These are phyloP conservation scores for Solanum ossicruentum DNA, from an alignment of 257 asterid species.

Conservation along the genomic window DNA sequence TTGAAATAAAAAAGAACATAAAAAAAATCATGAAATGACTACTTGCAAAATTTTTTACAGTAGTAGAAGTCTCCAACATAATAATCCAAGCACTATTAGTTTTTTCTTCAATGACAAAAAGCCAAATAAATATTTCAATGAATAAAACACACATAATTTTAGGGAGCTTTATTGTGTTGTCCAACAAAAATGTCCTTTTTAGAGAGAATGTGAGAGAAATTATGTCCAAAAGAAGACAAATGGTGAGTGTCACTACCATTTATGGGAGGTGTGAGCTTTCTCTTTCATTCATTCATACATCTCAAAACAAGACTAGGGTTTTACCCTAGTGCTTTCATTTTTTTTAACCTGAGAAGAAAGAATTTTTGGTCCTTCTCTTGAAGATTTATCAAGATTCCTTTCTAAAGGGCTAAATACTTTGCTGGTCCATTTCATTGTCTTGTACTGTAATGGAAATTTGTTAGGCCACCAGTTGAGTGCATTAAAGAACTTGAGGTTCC, in stretches of 20 bases:
- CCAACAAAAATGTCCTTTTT: neutral
- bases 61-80: neutral
- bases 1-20: neutral
- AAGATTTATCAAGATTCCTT: neutral
- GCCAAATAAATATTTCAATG: neutral
- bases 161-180: neutral
- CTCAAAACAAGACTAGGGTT: neutral
- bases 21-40: neutral
- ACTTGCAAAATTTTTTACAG: neutral
- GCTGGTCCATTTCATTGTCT: neutral
- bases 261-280: neutral
- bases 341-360: neutral
- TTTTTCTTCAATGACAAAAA: neutral
- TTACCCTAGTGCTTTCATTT: neutral
- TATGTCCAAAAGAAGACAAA: neutral
- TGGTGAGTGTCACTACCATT: neutral
- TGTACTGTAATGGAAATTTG: neutral
- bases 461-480: neutral
- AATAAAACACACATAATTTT: neutral
- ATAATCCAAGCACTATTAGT: neutral
- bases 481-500: neutral
- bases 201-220: neutral
- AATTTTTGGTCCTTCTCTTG: neutral
- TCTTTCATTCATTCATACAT: neutral
- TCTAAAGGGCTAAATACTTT: neutral